A percentile compares a stretch with the other conserved stretches of the same genome.
Evolutionary conservation across 306 rosid species (phyloP).

Genomic region (Dryas alaskensis): DNA sequence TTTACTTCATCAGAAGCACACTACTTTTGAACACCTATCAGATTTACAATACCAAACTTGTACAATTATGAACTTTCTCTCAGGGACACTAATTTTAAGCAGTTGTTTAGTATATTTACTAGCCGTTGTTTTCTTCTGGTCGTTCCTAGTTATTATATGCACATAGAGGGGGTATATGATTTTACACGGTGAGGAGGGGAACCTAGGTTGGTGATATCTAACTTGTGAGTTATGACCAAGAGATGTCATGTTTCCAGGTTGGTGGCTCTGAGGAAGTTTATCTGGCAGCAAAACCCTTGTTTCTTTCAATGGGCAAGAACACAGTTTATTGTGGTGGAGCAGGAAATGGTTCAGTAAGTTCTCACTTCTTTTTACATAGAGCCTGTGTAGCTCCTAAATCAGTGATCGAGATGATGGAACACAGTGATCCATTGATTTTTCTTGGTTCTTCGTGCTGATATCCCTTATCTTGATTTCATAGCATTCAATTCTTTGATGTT

Average conservation of each 20-base stretch:
- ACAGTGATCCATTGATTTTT: too few relatives aligned
- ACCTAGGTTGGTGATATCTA: conserved; percentile 6
- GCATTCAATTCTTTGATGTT: too few relatives aligned
- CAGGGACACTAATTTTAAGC: too few relatives aligned
- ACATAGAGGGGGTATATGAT: neutral
- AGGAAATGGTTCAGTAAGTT: conserved; percentile 98
- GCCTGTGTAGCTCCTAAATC: too few relatives aligned
- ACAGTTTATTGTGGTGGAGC: conserved; percentile 73
- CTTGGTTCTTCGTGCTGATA: too few relatives aligned
- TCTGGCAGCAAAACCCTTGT: conserved; percentile 60
- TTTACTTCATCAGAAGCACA: neutral
- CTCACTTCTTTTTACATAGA: neutral
- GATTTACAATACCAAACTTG: too few relatives aligned
- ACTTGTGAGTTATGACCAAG: conserved; percentile 17
- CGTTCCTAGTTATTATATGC: neutral
- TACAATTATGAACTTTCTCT: too few relatives aligned
- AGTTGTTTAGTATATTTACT: neutral
- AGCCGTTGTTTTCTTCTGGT: neutral
- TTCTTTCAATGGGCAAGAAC: conserved; percentile 82
- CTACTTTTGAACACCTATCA: too few relatives aligned
- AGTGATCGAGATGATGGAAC: too few relatives aligned
- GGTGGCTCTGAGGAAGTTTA: conserved; percentile 88
- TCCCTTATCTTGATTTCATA: too few relatives aligned
- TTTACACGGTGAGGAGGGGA: neutral
- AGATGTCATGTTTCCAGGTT: conserved; percentile 54